These are phyloP conservation scores for Neodidymelliopsis sp. DNA, from an alignment of 2,329 filamentous ascomycete genomes.

Conservation along the genomic window DNA sequence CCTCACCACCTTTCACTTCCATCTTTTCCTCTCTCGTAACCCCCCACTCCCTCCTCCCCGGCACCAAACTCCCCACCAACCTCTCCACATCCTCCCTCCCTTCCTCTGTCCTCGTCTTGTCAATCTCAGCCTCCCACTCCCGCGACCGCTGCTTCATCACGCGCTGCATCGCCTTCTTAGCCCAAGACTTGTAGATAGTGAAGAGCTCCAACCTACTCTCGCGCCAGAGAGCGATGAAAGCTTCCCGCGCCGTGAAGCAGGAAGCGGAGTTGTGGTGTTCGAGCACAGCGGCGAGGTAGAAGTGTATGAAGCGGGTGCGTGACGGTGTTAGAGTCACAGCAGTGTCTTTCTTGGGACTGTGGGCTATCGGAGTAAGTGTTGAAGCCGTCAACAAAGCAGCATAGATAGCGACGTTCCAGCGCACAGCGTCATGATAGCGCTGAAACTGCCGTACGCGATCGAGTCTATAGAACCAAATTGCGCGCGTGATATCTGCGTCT, in stretches of 20 bases:
- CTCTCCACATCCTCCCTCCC: background rate
- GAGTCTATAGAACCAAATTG: slow-evolving; percentile 36
- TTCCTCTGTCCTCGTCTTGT: slow-evolving; percentile 1
- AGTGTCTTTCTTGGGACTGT: background rate
- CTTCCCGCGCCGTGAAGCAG: slow-evolving; percentile 21
- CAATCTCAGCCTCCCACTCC: slow-evolving; percentile 22
- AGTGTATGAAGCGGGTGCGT: slow-evolving; percentile 22
- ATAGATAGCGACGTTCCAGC: slow-evolving; percentile 35
- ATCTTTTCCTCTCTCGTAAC: background rate
- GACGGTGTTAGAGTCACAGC: slow-evolving; percentile 2
- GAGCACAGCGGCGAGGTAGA: slow-evolving; percentile 30
- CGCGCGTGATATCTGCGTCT: slow-evolving; percentile 21
- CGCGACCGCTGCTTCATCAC: slow-evolving; percentile 16
- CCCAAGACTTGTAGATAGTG: slow-evolving; percentile 1
- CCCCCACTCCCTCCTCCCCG: slow-evolving; percentile 17
- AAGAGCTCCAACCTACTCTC: slow-evolving; percentile 21
- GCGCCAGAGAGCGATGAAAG: slow-evolving; percentile 28
- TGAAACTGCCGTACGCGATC: slow-evolving; percentile 29
- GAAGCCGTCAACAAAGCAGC: slow-evolving; percentile 25
- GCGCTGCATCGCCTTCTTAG: slow-evolving; percentile 27
- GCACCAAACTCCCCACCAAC: slow-evolving; percentile 27
- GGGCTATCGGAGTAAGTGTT: background rate
- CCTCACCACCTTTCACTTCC: background rate
- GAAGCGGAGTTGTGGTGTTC: slow-evolving; percentile 30
- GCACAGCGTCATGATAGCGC: slow-evolving; percentile 29